A percentile compares a stretch with the other conserved stretches of the same genome.
phyloP scores from a whole-genome alignment of 2,329 filamentous ascomycete genomes.

The Scleromitrula shiraiana region DNA sequence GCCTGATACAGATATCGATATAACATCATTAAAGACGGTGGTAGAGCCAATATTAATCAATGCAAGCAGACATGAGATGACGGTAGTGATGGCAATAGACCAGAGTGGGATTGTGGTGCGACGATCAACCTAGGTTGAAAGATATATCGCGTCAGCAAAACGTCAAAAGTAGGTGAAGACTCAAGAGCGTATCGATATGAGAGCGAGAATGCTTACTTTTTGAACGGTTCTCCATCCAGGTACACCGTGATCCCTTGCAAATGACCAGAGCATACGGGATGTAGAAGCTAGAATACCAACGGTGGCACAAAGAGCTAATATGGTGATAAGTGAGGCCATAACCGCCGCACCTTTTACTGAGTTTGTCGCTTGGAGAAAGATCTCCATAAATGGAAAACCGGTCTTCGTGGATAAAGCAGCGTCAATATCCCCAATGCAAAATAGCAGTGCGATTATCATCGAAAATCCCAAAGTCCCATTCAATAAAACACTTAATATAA shows the following conservation, averaged over 20 bases:
- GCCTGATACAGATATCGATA: conserved; percentile 31
- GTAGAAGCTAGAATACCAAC: conserved; percentile 31
- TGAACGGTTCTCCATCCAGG: conserved; percentile 33
- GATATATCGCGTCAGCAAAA: too few species aligned
- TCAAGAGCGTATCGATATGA: too few species aligned
- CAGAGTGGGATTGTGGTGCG: not conserved
- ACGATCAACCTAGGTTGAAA: conserved; percentile 1
- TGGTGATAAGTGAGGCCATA: conserved; percentile 38
- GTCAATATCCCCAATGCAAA: conserved; percentile 30
- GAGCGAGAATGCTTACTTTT: conserved; percentile 25
- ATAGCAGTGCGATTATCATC: conserved; percentile 30
- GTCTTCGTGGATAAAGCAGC: conserved; percentile 31
- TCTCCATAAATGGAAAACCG: conserved; percentile 41
- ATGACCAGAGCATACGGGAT: conserved; percentile 35
- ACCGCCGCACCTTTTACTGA: conserved; percentile 35
- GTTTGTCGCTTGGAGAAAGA: conserved; percentile 44
- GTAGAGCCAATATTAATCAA: conserved; percentile 41
- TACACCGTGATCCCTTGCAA: conserved; percentile 37
- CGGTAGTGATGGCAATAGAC: conserved; percentile 1
- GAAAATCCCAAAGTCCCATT: conserved; percentile 40
- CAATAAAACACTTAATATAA: conserved; percentile 39
- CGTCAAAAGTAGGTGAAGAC: too few species aligned
- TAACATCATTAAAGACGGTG: conserved; percentile 42
- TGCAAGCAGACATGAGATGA: conserved; percentile 7
- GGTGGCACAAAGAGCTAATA: conserved; percentile 31